Evolutionary conservation across 176 grass and related monocot species (phyloP), one percentile per base, ranked within the genome.

Genomic region (Eleusine indica): DNA sequence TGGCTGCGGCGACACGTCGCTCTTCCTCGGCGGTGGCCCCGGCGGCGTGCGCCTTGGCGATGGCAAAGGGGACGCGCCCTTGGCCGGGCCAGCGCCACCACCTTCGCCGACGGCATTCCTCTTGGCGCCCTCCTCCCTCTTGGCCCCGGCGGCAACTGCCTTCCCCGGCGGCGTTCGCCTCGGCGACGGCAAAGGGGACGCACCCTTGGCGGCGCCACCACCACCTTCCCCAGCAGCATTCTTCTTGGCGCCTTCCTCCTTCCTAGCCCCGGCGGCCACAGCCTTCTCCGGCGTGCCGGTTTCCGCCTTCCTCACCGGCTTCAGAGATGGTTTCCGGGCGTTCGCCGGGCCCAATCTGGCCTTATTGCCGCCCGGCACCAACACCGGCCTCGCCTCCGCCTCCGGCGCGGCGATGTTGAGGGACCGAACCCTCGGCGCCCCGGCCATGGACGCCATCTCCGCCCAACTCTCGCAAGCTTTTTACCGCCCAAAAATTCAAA

Each of bases 321-420:
- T 98, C 44, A 74, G 74, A 4, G 87, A 84, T 18, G 87, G 91
- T 70, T 98, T 98, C 66, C 74, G 83, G 37, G 83, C 81, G 4
- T 64, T 70, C 38, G 65, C 72, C 1, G 84, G 86, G 7, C 46
- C 74, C 14, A 72, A 64, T 64, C 13, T 84, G 62, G 86, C 84
- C 83, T 98, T 95, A 77, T 98, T 98, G 66, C 96, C 96, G 3
- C 88, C 96, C 9, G 96, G 96, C 54, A 93, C 89, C 15, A 98
- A 70, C 74, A 98, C 93, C 6, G 87, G 91, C 75, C 96, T 87
- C 16, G 79, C 85, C 74, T 93, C 89, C 17, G 82, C 74, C 73
- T 94, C 95, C 35, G 73, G 58, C 48, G 74, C 47, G 15, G 85
- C 74, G 63, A 88, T 68, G 87, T 95, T 99, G 30, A 96, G 75